Evolutionary conservation across 257 asterid species (phyloP).

Genomic region (Cordia subcordata): DNA sequence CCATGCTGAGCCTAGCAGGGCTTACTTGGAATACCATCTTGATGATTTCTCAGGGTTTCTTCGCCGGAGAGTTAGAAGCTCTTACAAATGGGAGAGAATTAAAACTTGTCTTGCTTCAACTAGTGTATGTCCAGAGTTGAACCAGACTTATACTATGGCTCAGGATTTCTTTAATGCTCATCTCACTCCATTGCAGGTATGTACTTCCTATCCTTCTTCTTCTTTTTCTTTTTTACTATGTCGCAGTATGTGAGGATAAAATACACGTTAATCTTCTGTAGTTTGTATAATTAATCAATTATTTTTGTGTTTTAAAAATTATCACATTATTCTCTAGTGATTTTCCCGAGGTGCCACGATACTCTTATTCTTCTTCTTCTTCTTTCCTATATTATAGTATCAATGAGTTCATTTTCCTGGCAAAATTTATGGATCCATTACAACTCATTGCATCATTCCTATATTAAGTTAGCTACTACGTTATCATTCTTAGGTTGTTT

Average conservation of each 20-base stretch:
- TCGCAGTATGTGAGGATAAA: too few species aligned
- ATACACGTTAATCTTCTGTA: too few species aligned
- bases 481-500: too few species aligned
- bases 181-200: constrained; percentile 76
- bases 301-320: too few species aligned
- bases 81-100: constrained; percentile 85
- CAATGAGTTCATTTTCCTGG: too few species aligned
- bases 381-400: too few species aligned
- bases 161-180: constrained; percentile 90
- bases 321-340: too few species aligned
- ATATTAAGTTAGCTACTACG: too few species aligned
- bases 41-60: constrained; percentile 69
- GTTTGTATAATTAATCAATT: too few species aligned
- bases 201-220: not conserved
- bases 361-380: not conserved
- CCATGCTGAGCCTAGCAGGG: constrained; percentile 63
- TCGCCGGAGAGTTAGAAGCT: constrained; percentile 52
- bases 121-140: constrained; percentile 59
- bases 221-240: not conserved
- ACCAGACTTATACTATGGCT: constrained; percentile 74
- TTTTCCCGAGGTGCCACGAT: too few species aligned
- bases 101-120: constrained; percentile 66
- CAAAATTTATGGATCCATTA: too few species aligned
- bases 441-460: too few species aligned
- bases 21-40: constrained; percentile 65